Evolutionary conservation across 2,329 filamentous ascomycete genomes (phyloP).

Genomic region (Coniochaeta sp.): DNA sequence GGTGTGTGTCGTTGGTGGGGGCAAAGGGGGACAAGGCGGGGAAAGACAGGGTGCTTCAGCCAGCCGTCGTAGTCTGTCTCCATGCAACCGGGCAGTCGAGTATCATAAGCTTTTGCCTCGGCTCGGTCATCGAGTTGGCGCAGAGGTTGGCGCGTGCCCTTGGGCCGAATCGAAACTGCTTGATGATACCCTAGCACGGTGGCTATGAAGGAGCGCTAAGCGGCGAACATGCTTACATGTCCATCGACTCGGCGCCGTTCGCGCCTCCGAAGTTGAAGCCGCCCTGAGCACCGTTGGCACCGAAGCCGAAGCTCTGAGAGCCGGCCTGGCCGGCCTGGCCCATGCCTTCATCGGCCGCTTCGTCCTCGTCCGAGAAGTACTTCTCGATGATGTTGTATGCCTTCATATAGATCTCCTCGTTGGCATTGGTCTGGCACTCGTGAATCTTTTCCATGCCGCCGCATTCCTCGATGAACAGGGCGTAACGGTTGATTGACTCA

Average conservation of each 20-base stretch:
- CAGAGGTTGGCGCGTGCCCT: background rate
- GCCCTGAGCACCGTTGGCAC: constrained; percentile 54
- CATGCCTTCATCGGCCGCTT: constrained; percentile 76
- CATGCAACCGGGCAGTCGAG: background rate
- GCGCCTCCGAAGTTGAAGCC: constrained; percentile 81
- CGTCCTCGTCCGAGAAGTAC: constrained; percentile 98
- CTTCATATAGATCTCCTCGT: constrained; percentile 99
- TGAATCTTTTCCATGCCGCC: constrained; percentile 99
- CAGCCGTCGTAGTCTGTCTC: constrained; percentile 14
- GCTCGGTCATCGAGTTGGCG: background rate
- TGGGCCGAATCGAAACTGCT: background rate
- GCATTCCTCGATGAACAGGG: constrained; percentile 96
- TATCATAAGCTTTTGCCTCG: background rate
- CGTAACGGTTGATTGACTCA: constrained; percentile 89
- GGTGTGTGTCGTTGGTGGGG: constrained; percentile 15
- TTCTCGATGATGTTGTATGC: constrained; percentile 99
- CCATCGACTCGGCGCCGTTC: constrained; percentile 59
- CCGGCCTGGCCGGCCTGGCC: constrained; percentile 57
- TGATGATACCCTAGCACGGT: background rate
- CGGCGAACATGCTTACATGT: constrained; percentile 41
- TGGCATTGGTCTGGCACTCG: constrained; percentile 99
- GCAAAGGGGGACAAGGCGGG: constrained; percentile 12
- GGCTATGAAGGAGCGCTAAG: background rate
- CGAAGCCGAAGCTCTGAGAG: constrained; percentile 70
- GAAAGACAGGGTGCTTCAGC: constrained; percentile 8